Evolutionary conservation across 1,284 basidiomycete genomes (phyloP), one percentile per base, ranked within the genome.

Genomic region (Caloboletus inedulis): DNA sequence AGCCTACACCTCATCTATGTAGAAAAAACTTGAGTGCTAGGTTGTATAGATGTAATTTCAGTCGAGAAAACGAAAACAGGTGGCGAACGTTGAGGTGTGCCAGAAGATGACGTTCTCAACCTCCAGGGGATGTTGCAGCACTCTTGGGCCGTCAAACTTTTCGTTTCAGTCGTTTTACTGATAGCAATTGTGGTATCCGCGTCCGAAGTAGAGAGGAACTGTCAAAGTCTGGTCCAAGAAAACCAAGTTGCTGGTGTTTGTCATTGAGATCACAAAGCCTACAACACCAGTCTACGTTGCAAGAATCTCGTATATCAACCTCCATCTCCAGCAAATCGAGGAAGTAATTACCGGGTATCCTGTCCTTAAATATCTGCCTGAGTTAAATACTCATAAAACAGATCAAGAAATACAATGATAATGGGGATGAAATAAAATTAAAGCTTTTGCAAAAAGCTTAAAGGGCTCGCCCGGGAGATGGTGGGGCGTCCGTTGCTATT

Each of bases 381-480:
- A 43, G 12, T 30, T 68, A 68, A 61, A 61, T 65, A 66, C 23
- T 18, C n/a, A 59, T 61, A 64, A 61, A 50, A 59, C 44, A 48
- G 14, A 31, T 33, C 33, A 18, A 51, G 19, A 27, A 34, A n/a
- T 3, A 35, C 43, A 21, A 31, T 30, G 5, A 34, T 18, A 39
- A 31, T 33, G 21, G 10, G 30, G 19, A 43, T 16, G 35, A 43
- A 21, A 48, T 21, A 40, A 36, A 34, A 29, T 10, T 7, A 31
- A 25, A 34, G 43, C n/a, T 44, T 47, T 53, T 48, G 3, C 34
- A 53, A 51, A 37, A 49, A 52, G 41, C 39, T 63, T 30, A 66
- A 4, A 58, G 4, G 34, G 66, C 64, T 35, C 35, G 54, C 5
- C 65, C 67, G 31, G 51, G 10, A 25, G 55, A 13, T 1, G 52